Base-by-base conservation (phyloP, 192 early-diverging fungal genomes). In the Phlyctochytrium planicorne region DNA sequence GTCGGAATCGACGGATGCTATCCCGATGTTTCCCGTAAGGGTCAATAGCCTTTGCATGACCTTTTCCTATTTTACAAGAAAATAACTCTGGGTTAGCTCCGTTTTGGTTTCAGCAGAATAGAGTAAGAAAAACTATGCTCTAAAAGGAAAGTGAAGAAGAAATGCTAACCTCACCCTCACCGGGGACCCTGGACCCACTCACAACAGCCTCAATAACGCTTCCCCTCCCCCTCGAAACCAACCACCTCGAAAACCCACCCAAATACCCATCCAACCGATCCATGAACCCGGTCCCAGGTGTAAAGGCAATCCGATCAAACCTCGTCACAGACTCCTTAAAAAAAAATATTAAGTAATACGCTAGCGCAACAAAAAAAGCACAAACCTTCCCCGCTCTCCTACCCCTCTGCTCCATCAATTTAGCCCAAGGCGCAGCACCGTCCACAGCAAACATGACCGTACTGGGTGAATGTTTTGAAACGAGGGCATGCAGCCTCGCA, bases 211-310 rank as follows among this genome's bases (percentile, higher is more conserved):
- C 55, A 12, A 57, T 4, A 24, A 24, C 25, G 55, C 12, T 14
- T 10, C 10, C 12, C 16, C 16, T 29, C 6, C 27, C 20, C 10
- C n/a, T 50, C 12, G 12, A n/a, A 57, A 57, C 4, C 10, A 57
- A 4, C 6, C 6, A 20, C 20, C 20, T 20, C 55, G 55, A 6
- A 27, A 20, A 25, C 6, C 27, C 55, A 29, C 6, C 12, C 55
- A 29, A 25, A 12, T 6, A 29, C 6, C 6, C 27, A 12, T 57
- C 55, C 6, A 57, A 29, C 55, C 6, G 25, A 27, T 57, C 27
- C 55, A 57, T 57, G 55, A 57, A 57, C 27, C 6, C 27, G 14
- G 55, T 57, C 20, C 55, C 55, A 6, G 55, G 55, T 57, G 55
- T 57, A 29, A 57, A 57, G 12, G 10, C 20, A 25, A 29, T 12